Conservation (phyloP, 352 stramenopile species). For the Globisporangium radiosum region DNA sequence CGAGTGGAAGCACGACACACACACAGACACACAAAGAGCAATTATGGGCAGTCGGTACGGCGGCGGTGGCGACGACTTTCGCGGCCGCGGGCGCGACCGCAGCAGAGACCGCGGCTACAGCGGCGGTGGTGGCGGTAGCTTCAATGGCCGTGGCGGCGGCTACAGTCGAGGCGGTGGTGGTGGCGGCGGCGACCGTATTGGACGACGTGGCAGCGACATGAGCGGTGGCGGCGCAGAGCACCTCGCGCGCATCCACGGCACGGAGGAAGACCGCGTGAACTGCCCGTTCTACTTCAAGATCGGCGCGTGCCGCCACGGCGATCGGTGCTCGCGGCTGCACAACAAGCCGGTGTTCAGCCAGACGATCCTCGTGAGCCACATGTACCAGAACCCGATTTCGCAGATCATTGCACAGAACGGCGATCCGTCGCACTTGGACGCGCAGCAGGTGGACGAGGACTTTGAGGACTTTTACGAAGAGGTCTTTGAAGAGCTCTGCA, state of each 20-base stretch:
- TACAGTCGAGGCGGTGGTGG: conserved; percentile 24
- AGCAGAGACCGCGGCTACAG: conserved; percentile 63
- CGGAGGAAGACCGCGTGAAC: conserved; percentile 97
- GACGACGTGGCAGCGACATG: conserved; percentile 37
- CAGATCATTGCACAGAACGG: conserved; percentile 87
- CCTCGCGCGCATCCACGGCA: conserved; percentile 96
- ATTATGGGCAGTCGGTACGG: conserved; percentile 65
- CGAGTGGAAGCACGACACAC: not conserved
- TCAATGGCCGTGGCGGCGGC: conserved; percentile 56
- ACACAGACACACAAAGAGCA: conserved; percentile 1
- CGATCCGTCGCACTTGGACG: conserved; percentile 75
- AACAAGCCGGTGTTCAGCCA: conserved; percentile 98
- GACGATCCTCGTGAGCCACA: conserved; percentile 98
- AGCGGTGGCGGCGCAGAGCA: conserved; percentile 90
- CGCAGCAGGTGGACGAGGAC: conserved; percentile 92
- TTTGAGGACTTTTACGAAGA: conserved; percentile 97
- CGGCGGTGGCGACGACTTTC: conserved; percentile 50
- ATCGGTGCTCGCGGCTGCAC: conserved; percentile 97
- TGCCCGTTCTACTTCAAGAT: conserved; percentile 99
- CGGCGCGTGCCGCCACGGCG: conserved; percentile 97
- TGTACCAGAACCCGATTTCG: conserved; percentile 95
- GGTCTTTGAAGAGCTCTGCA: conserved; percentile 97
- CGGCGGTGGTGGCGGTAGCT: conserved; percentile 40
- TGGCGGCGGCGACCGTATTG: conserved; percentile 51
- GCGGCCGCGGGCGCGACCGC: conserved; percentile 45